Conservation (phyloP, 2,329 filamentous ascomycete genomes). For the Fusarium humuli region DNA sequence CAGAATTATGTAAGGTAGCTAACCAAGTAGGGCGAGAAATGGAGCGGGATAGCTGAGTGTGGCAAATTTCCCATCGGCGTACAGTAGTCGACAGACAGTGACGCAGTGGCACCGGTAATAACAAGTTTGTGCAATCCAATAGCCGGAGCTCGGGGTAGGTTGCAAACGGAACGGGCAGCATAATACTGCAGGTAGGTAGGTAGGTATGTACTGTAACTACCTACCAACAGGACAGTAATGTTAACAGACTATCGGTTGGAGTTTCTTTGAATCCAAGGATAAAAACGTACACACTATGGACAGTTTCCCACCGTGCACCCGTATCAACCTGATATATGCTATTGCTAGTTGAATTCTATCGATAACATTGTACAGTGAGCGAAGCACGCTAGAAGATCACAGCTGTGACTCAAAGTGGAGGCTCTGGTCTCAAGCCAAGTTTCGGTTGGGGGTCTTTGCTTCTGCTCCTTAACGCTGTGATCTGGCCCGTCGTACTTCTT, state of each 20-base stretch:
- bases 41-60: conserved; percentile 21
- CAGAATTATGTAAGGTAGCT: conserved; percentile 39
- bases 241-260: neutral
- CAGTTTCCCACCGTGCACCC: neutral
- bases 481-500: neutral
- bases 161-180: neutral
- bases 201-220: no score
- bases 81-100: conserved; percentile 22
- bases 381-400: conserved; percentile 25
- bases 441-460: neutral
- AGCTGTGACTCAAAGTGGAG: conserved; percentile 3
- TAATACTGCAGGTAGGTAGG: neutral
- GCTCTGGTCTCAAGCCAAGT: neutral
- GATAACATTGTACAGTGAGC: neutral
- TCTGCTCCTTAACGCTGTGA: conserved; percentile 1
- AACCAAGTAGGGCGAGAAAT: conserved; percentile 2
- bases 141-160: neutral
- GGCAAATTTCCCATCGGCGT: conserved; percentile 27
- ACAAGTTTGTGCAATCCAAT: neutral
- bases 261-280: neutral
- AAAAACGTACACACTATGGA: neutral
- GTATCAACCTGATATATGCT: neutral
- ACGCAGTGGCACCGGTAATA: conserved; percentile 22
- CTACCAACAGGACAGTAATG: no score
- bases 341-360: neutral